A percentile compares a stretch with the other conserved stretches of the same genome.
phyloP scores from a whole-genome alignment of 2,329 filamentous ascomycete species.

The Clathrospora elynae region DNA sequence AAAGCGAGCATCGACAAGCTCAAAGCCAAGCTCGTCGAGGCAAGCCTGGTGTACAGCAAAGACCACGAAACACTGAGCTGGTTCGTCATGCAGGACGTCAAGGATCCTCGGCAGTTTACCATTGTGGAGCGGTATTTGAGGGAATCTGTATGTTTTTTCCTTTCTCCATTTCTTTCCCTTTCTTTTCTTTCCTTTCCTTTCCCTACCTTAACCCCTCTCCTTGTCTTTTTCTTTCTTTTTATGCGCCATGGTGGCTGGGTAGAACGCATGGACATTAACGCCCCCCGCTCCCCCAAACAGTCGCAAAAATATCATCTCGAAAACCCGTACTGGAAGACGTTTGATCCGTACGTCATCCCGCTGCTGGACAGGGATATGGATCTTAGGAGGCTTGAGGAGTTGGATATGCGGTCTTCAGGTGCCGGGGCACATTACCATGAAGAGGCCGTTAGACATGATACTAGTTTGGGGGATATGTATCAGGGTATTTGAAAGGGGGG shows the following conservation, averaged over 20 bases:
- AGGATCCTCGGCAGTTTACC: conserved; percentile 71
- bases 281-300: conserved; percentile 24
- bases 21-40: conserved; percentile 74
- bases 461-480: conserved; percentile 12
- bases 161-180: not conserved
- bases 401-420: conserved; percentile 50
- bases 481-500: no score
- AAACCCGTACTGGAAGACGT: conserved; percentile 77
- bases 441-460: conserved; percentile 11
- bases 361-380: conserved; percentile 72
- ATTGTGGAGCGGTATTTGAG: conserved; percentile 75
- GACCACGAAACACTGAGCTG: conserved; percentile 70
- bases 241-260: conserved; percentile 6
- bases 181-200: no score
- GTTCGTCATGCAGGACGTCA: conserved; percentile 78
- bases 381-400: conserved; percentile 68
- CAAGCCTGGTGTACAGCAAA: conserved; percentile 72
- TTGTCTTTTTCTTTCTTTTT: not conserved
- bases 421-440: conserved; percentile 13
- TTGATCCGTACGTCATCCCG: conserved; percentile 74
- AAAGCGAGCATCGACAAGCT: conserved; percentile 68
- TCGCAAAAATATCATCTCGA: conserved; percentile 53
- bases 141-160: conserved; percentile 60
- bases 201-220: no score
- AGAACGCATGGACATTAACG: no score